phyloP scores from a whole-genome alignment of 345 rosid genomes.

The Fremontodendron californicum region DNA sequence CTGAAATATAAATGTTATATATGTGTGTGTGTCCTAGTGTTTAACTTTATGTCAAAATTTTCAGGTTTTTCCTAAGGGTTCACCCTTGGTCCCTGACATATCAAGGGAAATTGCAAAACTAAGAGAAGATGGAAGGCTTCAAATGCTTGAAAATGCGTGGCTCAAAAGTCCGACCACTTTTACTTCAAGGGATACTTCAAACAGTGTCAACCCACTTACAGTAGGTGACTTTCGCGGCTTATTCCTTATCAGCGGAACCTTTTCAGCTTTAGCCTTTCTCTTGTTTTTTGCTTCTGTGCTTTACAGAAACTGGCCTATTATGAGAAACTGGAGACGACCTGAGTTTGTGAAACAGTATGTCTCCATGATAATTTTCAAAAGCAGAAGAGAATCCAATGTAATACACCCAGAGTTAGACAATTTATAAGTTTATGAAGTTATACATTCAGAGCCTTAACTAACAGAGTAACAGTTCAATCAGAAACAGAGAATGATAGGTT shows the following conservation, averaged over 20 bases:
- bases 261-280: constrained; percentile 23
- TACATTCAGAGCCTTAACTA: too few species aligned
- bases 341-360: not conserved
- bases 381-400: not conserved
- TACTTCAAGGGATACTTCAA: not conserved
- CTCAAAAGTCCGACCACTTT: not conserved
- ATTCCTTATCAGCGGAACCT: constrained; percentile 26
- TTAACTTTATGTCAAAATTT: not conserved
- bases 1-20: too few species aligned
- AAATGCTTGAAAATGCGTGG: constrained; percentile 18
- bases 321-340: not conserved
- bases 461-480: too few species aligned
- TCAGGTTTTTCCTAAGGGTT: constrained; percentile 34
- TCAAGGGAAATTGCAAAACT: constrained; percentile 30
- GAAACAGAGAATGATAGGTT: too few species aligned
- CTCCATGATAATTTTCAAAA: not conserved
- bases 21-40: too few species aligned
- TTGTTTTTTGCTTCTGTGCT: constrained; percentile 6
- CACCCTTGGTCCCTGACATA: constrained; percentile 26
- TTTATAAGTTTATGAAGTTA: too few species aligned
- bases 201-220: constrained; percentile 10
- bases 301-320: constrained; percentile 1
- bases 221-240: constrained; percentile 27
- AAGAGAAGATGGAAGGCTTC: constrained; percentile 24
- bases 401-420: too few species aligned